Base-by-base conservation (phyloP, 140 eudicot species). In the Ambrosia hybrid region DNA sequence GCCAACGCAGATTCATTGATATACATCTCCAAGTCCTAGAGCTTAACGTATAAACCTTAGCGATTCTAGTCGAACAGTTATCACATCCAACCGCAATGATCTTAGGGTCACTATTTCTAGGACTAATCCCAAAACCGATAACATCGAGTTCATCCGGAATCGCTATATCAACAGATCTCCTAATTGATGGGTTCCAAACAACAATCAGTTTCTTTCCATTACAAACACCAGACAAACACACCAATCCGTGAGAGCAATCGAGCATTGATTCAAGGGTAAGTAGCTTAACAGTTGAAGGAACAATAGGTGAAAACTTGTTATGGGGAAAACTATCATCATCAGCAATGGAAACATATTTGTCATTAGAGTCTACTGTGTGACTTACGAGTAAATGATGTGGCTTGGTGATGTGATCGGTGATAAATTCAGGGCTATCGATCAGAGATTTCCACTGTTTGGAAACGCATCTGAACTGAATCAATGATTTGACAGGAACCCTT, bases 381-480 rank as follows among this genome's bases (percentile, higher is more conserved):
- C 43, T 38, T 38, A 38, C 2, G 5, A 38, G 43, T 0, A 38
- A 6, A 38, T 38, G 43, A 38, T 38, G 43, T 3, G 43, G 43
- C 5, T 38, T n/a, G n/a, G n/a, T 38, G 43, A 2, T 38, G 5
- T n/a, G n/a, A n/a, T n/a, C n/a, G 5, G 43, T 6, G 5, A 38
- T 38, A 38, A 38, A 38, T 38, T 38, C 43, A 38, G 43, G 5
- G 43, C 43, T 38, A 0, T 38, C 5, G 43, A 36, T 36, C 39
- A 36, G 39, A 65, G 56, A 15, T 16, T 65, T 65, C 70, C 70
- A 66, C 9, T 49, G 7, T 8, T 66, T 38, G 4, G 43, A 66
- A 13, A 66, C 57, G 57, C 57, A 66, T 66, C 71, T 45, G 71
- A 66, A 66, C 17, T 9, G 57, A 21, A 66, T 45, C 41, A 66